Evolutionary conservation across 1,139 yeast genomes (phyloP), one percentile per base, ranked within the genome.

Genomic region (Trichomonascaceae sp.): DNA sequence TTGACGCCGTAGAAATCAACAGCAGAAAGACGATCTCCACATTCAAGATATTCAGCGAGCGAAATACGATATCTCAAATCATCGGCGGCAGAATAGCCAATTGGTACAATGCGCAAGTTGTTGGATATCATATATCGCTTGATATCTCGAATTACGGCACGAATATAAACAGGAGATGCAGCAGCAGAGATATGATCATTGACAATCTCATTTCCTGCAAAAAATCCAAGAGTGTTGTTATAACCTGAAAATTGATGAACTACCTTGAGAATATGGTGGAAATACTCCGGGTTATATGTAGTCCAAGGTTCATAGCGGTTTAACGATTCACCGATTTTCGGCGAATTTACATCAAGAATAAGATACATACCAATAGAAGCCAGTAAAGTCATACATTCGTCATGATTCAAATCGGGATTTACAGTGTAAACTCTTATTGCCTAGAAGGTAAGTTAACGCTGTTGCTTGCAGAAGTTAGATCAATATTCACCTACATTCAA

Each of bases 71-170:
- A 88, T 55, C 77, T 73, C 59, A 87, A 75, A 65, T 89, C 97
- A 70, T 93, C 99, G 1, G 97, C 98, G 0, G 98, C 97, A 0
- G 97, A 86, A 69, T 93, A 93, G 0, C 99, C 98, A 39, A 93
- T 93, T 0, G 98, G 98, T 30, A 93, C 81, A 12, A 70, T 67
- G 58, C 98, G 77, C 17, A 82, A 78, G 1, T 83, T 71, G 63
- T 87, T 81, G 24, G 67, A 63, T 22, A 72, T 66, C 55, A 90
- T 82, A 67, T 86, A 93, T 47, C 73, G 70, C 68, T 91, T 91
- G 73, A 90, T 77, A 70, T 91, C 97, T 52, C 95, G 77, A 15
- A 88, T 77, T 43, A 90, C 77, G 0, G 90, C 91, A 63, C 90
- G 89, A 44, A 91, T 76, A 66, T 82, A 93, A 1, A 74, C 73